Base-by-base conservation (phyloP, 192 early-diverging fungal genomes). In the Linnemannia hyalina region DNA sequence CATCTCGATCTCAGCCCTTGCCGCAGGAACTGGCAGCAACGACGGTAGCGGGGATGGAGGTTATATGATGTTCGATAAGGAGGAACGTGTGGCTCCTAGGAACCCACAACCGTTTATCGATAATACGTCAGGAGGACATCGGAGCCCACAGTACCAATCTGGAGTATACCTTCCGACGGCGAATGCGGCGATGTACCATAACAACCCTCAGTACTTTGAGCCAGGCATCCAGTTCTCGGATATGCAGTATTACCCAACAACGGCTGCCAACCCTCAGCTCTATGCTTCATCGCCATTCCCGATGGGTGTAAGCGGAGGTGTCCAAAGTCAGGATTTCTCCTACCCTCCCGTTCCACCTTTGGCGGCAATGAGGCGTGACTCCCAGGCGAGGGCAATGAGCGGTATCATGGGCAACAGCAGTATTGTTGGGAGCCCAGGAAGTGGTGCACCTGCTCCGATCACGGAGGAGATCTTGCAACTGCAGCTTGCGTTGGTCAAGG, bases 131-230 rank as follows among this genome's bases (percentile, higher is more conserved):
- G 55, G 55, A 60, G 55, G 55, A 26, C 55, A 8, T 26, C 55
- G 55, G 10, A 60, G 6, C n/a, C 55, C 55, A 26, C 55, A 60
- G n/a, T 60, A 60, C 55, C 55, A 60, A n/a, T 26, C 55, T 26
- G 55, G 55, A 60, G 55, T 23, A 60, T 60, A 60, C 55, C 23
- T 18, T 26, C 49, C 49, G 5, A 18, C 49, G 16, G 20, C 3
- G 47, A 49, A 11, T 15, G 4, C 18, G 52, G 18, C n/a, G 3
- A 23, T 60, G 55, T 60, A 60, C 55, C 55, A 60, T n/a, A 60
- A 60, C 55, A 60, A 60, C n/a, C 55, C 55, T 26, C 55, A 60
- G 55, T 60, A 60, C n/a, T 60, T 60, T 26, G 55, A 26, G 55
- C 55, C 55, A 26, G 55, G 55, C 8, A 60, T 23, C 55, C 55